phyloP scores from a whole-genome alignment of 1,284 basidiomycete species.

The Sanghuangporus weigelae region DNA sequence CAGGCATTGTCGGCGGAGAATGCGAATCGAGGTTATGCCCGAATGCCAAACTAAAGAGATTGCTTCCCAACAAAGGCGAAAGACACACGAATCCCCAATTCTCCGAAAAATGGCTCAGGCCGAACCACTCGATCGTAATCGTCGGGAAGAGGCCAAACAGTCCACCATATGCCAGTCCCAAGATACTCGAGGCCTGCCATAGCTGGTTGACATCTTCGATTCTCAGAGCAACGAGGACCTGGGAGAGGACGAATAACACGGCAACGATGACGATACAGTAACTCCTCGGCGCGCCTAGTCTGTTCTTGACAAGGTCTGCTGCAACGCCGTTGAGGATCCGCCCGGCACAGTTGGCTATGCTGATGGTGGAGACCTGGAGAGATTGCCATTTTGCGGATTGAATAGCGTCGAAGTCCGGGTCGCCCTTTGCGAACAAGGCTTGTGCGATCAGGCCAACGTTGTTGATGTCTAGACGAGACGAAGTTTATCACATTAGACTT shows the following conservation, averaged over 20 bases:
- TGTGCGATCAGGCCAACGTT: slow-evolving; percentile 92
- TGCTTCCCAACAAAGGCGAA: slow-evolving; percentile 76
- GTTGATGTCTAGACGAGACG: slow-evolving; percentile 67
- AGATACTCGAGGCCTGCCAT: slow-evolving; percentile 70
- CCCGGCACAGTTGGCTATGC: slow-evolving; percentile 80
- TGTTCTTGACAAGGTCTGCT: slow-evolving; percentile 67
- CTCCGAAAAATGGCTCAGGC: slow-evolving; percentile 69
- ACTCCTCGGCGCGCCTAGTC: slow-evolving; percentile 56
- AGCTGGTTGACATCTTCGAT: slow-evolving; percentile 59
- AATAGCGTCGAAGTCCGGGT: slow-evolving; percentile 57
- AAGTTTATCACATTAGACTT: not conserved
- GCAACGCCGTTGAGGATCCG: slow-evolving; percentile 56
- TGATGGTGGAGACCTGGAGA: slow-evolving; percentile 80
- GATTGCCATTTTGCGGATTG: slow-evolving; percentile 77
- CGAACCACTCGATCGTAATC: slow-evolving; percentile 84
- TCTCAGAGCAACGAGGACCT: slow-evolving; percentile 45
- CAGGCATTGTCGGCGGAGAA: slow-evolving; percentile 26
- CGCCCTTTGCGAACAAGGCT: slow-evolving; percentile 70
- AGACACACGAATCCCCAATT: slow-evolving; percentile 83
- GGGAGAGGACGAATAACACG: slow-evolving; percentile 62
- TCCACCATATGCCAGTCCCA: slow-evolving; percentile 75
- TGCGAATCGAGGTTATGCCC: slow-evolving; percentile 77
- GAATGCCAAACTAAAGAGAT: slow-evolving; percentile 81
- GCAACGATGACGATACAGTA: slow-evolving; percentile 70
- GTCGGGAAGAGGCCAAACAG: slow-evolving; percentile 77